Evolutionary conservation across 1,284 basidiomycete genomes (phyloP), one percentile per base, ranked within the genome.

Genomic region (Puccinia hordei): DNA sequence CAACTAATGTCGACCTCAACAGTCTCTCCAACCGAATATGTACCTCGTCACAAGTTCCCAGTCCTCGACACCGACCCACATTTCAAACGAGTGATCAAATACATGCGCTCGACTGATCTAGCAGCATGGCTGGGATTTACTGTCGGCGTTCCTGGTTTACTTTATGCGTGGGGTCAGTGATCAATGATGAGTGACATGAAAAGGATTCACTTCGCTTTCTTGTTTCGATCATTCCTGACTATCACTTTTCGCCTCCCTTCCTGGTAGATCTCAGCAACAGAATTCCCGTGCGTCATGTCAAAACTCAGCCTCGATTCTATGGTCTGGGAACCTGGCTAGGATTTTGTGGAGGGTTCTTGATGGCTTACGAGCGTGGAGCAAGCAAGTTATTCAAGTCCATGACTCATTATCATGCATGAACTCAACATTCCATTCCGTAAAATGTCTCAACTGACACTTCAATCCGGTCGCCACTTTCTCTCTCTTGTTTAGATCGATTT

Each of bases 321-420:
- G 83, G 87, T 85, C 35, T 86, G 83, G 89, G 83, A 84, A 88
- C 83, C 73, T 91, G 85, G 86, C 91, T 87, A 89, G 96, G 85
- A 88, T 93, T 89, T 83, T 84, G 90, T 74, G 95, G 93, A 53
- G 96, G 96, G 10, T 99, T 98, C 89, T 86, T 98, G 84, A 87
- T 96, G 80, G 94, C 96, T 24, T 98, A 98, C 88, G 94, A 97
- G 87, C 89, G 91, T 78, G 94, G 92, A 55, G 91, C 91, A 61
- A 73, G 72, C 61, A 27, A 59, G 55, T 73, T 10, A 33, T 24
- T 24, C 82, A 80, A 22, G 72, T 82, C 81, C 22, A 33, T 81
- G 77, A 17, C n/a, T 13, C n/a, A 13, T 35, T 3, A 19, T 15
- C 46, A 22, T 68, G 66, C 13, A n/a, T 33, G 24, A 68, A 55